Evolutionary conservation across 208 protist species (phyloP).

Genomic region (Lotmaria passim): DNA sequence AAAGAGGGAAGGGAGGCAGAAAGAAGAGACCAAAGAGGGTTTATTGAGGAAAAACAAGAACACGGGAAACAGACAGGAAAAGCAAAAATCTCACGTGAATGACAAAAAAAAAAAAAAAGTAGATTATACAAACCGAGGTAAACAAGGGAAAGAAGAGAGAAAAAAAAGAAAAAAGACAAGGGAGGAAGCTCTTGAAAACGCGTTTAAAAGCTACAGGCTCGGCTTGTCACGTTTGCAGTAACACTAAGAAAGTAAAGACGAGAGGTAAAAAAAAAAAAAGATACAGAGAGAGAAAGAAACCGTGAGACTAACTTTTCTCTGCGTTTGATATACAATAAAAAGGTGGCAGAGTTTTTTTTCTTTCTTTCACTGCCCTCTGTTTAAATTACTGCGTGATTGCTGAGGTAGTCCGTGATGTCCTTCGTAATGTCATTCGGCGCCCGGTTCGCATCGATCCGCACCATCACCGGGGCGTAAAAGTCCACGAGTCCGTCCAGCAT

Average conservation of each 20-base stretch:
- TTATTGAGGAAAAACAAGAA: too few species aligned
- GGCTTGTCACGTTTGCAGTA: too few species aligned
- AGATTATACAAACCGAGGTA: neutral
- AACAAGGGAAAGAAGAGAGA: constrained; percentile 17
- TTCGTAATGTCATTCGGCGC: constrained; percentile 39
- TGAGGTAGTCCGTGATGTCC: constrained; percentile 51
- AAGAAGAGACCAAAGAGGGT: too few species aligned
- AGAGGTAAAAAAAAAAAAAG: neutral
- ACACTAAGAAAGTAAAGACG: neutral
- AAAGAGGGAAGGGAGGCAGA: too few species aligned
- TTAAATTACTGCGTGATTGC: constrained; percentile 31
- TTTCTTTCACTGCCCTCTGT: neutral
- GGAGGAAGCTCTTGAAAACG: too few species aligned
- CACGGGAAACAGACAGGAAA: neutral
- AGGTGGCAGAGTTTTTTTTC: neutral
- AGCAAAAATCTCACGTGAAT: neutral
- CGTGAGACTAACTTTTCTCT: neutral
- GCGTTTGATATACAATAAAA: constrained; percentile 17
- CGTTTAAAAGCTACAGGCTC: too few species aligned
- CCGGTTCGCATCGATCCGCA: constrained; percentile 60
- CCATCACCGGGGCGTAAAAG: constrained; percentile 67
- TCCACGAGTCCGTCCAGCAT: constrained; percentile 58
- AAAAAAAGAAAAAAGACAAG: constrained; percentile 1
- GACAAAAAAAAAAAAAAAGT: neutral
- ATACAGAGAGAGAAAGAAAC: too few species aligned